A percentile compares a stretch with the other conserved stretches of the same genome.
These are phyloP conservation scores for Cadophora sp. DNA, from an alignment of 2,329 filamentous ascomycete genomes.

Conservation along the genomic window DNA sequence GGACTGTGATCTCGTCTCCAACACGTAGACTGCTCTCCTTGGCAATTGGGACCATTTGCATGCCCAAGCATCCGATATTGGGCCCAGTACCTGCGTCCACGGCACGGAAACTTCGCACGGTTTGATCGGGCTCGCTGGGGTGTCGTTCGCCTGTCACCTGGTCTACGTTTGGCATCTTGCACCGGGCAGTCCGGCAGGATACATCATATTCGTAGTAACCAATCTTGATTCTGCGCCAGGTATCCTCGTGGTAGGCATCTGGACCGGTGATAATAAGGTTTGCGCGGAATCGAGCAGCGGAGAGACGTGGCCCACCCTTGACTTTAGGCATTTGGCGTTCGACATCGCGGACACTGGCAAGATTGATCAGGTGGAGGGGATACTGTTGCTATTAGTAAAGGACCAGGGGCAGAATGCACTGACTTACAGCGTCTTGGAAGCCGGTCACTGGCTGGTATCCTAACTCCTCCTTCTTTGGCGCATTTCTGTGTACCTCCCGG, in stretches of 20 bases:
- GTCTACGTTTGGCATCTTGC: slow-evolving; percentile 75
- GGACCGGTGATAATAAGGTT: slow-evolving; percentile 75
- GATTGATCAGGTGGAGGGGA: slow-evolving; percentile 71
- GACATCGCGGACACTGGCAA: slow-evolving; percentile 68
- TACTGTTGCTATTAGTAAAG: slow-evolving; percentile 56
- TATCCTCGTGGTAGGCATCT: slow-evolving; percentile 71
- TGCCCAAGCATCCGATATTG: slow-evolving; percentile 64
- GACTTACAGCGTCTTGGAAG: slow-evolving; percentile 73
- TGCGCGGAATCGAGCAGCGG: slow-evolving; percentile 70
- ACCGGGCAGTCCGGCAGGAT: slow-evolving; percentile 71
- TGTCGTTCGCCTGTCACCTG: slow-evolving; percentile 49
- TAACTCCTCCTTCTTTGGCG: slow-evolving; percentile 62
- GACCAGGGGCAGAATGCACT: not conserved
- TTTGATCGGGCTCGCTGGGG: slow-evolving; percentile 61
- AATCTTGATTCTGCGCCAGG: slow-evolving; percentile 67
- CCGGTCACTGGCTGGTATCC: slow-evolving; percentile 71
- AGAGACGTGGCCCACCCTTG: slow-evolving; percentile 57
- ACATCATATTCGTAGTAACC: slow-evolving; percentile 62
- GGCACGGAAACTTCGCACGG: slow-evolving; percentile 62
- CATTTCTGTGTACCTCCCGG: slow-evolving; percentile 65
- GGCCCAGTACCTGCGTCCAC: slow-evolving; percentile 65
- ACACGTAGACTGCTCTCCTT: slow-evolving; percentile 58
- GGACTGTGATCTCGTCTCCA: slow-evolving; percentile 54
- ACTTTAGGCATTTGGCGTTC: slow-evolving; percentile 62
- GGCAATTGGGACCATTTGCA: slow-evolving; percentile 66